Base-by-base conservation (phyloP, 148 eudicot species). In the Persicaria maculosa region DNA sequence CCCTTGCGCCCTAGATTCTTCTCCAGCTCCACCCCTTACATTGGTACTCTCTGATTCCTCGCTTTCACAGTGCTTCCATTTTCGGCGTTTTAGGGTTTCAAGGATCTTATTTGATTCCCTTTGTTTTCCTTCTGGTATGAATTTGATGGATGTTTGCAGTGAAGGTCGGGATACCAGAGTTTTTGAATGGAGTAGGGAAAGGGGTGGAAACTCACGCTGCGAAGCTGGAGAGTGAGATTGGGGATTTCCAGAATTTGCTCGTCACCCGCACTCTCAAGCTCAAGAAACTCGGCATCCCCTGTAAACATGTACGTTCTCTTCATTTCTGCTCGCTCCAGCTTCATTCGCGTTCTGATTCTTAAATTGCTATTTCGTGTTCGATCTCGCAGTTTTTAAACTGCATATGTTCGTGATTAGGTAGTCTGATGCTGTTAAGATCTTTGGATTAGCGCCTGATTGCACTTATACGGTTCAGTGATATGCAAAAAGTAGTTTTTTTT, bases 131-230 rank as follows among this genome's bases (percentile, higher is more conserved):
- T 8, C 11, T 20, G 25, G 67, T 36, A 7, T 22, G 43, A 10
- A 59, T 59, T 59, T 22, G 67, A 59, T 43, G 31, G 50, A 54
- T 55, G 61, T 7, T 46, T 74, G 31, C 88, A 92, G 95, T 87
- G 76, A 90, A 93, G 76, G 91, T 87, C 1, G 96, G 93, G n/a
- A 88, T 92, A 72, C 96, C 89, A 6, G 97, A 92, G 77, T 90
- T 92, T 71, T 72, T 90, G 83, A 90, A 81, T 14, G 97, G 90
- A 53, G 82, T 90, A 22, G 93, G 90, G 36, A 85, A 82, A 50
- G 96, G 93, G 67, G 87, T 92, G 11, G 93, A 90, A 77, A 72
- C 85, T 64, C 90, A 90, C 77, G 90, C 79, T 15, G 87, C 82
- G 45, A 93, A 93, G 85, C 87, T 93, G n/a, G 96, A 90, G 75